These are phyloP conservation scores for Nicotiana tabacum DNA, from an alignment of 257 asterid genomes.

Conservation along the genomic window DNA sequence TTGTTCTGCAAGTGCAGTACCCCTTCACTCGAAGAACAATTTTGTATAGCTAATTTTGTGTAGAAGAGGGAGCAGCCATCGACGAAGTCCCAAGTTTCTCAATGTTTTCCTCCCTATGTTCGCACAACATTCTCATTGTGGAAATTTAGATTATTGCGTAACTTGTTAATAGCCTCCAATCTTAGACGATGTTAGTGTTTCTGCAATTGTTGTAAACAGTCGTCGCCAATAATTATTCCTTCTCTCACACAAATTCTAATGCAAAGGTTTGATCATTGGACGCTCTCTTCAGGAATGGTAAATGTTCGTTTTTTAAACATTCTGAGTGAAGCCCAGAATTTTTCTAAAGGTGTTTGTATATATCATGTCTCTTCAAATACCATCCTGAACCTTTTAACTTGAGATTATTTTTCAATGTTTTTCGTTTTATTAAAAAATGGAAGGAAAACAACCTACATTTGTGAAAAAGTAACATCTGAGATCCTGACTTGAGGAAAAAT, in stretches of 20 bases:
- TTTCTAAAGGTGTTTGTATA: neutral
- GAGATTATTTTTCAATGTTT: too few species aligned
- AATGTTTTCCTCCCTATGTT: conserved; percentile 7
- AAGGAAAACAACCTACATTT: neutral
- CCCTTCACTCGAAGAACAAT: conserved; percentile 11
- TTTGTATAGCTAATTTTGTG: conserved; percentile 21
- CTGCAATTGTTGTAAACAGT: conserved; percentile 21
- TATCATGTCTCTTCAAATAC: neutral
- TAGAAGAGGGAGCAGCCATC: conserved; percentile 14
- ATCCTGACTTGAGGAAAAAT: too few species aligned
- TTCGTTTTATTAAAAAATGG: neutral
- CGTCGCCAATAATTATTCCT: conserved; percentile 16
- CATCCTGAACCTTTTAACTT: neutral
- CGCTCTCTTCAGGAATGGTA: neutral
- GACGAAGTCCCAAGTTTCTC: conserved; percentile 5
- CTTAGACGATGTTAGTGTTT: conserved; percentile 15
- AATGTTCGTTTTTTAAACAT: neutral
- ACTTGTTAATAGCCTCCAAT: conserved; percentile 33
- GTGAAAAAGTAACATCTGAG: neutral
- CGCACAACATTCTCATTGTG: conserved; percentile 30
- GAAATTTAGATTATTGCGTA: conserved; percentile 29
- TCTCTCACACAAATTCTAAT: conserved; percentile 21
- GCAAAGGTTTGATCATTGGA: conserved; percentile 15
- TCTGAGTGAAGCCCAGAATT: neutral
- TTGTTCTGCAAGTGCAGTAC: conserved; percentile 8